Evolutionary conservation across 2,329 filamentous ascomycete species (phyloP), one percentile per base, ranked within the genome.

Genomic region (Fusarium neocosmosporiellum): DNA sequence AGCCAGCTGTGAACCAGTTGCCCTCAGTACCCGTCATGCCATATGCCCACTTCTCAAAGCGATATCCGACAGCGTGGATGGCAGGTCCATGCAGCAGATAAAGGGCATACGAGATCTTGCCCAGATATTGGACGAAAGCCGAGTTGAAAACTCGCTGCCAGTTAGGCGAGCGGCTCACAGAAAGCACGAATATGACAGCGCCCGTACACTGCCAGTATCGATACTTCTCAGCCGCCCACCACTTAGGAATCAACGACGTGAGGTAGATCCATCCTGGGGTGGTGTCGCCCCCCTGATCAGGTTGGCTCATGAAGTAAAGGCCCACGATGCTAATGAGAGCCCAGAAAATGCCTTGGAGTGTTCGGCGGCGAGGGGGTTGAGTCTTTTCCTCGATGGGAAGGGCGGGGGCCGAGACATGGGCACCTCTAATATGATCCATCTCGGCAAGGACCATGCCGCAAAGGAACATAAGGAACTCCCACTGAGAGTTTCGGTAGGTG

Each of bases 61-160:
- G 81, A 72, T 89, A 90, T 13, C 88, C 88, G 20, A 87, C 73
- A 3, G 85, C 84, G 73, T 89, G 88, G 75, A 87, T 84, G 3
- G 86, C 84, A 5, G 88, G 87, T 1, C 88, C 88, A 76, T 91
- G 89, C 82, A 90, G 87, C 16, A 91, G 84, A 78, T 91, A 91
- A 29, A 91, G 77, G 58, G 88, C 86, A 76, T 89, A 91, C 60
- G 88, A 90, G 72, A 91, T 87, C 76, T 86, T 86, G 66, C 89
- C 89, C 7, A 91, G 81, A 78, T 91, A 91, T 75, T 90, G 88
- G 4, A 89, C 82, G 18, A 84, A 73, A 3, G 80, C 75, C 2
- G 82, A 81, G 75, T 86, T 86, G 79, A 90, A 89, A 65, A 89
- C 80, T 20, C 81, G 79, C 74, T 87, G 86, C 82, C 88, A 86